These are phyloP conservation scores for Aspergillus chevalieri DNA, from an alignment of 2,329 filamentous ascomycete species.

Conservation along the genomic window DNA sequence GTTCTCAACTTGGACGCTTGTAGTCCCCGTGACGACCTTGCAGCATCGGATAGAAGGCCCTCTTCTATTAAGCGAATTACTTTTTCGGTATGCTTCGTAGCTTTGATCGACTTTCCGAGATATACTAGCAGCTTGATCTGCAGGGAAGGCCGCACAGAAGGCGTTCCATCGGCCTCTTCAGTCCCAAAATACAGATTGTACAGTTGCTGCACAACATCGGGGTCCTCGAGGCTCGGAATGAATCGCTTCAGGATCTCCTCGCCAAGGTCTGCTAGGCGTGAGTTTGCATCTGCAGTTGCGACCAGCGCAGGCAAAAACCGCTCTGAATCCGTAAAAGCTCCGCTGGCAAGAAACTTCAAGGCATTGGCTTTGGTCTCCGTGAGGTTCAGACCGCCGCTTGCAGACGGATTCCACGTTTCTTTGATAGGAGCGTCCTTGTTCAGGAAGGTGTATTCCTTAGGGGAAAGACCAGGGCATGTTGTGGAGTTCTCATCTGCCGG, in stretches of 20 bases:
- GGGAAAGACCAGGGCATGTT: conserved; percentile 56
- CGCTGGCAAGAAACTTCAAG: conserved; percentile 70
- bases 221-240: conserved; percentile 62
- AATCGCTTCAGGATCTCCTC: conserved; percentile 84
- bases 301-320: conserved; percentile 78
- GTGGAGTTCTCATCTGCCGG: conserved; percentile 38
- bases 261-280: conserved; percentile 72
- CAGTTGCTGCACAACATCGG: conserved; percentile 56
- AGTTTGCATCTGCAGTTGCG: conserved; percentile 76
- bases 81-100: conserved; percentile 62
- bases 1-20: conserved; percentile 74
- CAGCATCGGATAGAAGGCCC: conserved; percentile 48
- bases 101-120: conserved; percentile 68
- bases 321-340: conserved; percentile 76
- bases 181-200: conserved; percentile 69
- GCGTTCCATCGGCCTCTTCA: conserved; percentile 34
- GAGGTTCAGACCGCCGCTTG: conserved; percentile 58
- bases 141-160: conserved; percentile 58
- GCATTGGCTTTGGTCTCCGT: conserved; percentile 64
- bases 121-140: conserved; percentile 70
- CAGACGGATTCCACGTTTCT: conserved; percentile 57
- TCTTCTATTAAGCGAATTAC: conserved; percentile 65
- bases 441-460: conserved; percentile 62
- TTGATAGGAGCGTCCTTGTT: conserved; percentile 50
- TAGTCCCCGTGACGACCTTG: conserved; percentile 51